These are phyloP conservation scores for Yamadazyma insecticola DNA, from an alignment of 805 yeast species.

Conservation along the genomic window DNA sequence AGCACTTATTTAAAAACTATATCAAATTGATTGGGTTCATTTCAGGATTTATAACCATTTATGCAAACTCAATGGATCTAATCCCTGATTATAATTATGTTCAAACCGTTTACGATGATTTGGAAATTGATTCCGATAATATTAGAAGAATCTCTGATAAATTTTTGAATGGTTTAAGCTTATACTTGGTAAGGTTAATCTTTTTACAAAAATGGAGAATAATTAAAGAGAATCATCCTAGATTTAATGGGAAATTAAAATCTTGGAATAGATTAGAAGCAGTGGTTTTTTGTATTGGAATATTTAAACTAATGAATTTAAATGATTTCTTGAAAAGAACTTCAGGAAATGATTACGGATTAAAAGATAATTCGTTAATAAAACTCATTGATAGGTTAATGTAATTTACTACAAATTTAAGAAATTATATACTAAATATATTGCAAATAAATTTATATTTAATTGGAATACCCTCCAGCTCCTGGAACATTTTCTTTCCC, in stretches of 20 bases:
- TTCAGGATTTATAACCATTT: conserved; percentile 26
- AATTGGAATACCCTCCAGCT: conserved; percentile 52
- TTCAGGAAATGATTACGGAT: conserved; percentile 13
- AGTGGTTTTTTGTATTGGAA: conserved; percentile 28
- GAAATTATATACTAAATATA: background rate
- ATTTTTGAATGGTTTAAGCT: conserved; percentile 24
- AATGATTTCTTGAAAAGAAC: conserved; percentile 24
- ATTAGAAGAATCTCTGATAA: conserved; percentile 19
- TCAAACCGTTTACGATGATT: conserved; percentile 7
- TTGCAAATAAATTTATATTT: background rate
- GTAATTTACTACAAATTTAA: conserved; percentile 7
- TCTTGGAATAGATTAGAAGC: conserved; percentile 33
- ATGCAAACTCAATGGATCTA: conserved; percentile 17
- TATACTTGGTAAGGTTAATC: conserved; percentile 29
- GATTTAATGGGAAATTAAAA: conserved; percentile 21
- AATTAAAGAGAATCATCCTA: conserved; percentile 34
- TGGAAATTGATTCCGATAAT: conserved; percentile 7
- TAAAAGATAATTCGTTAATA: conserved; percentile 14
- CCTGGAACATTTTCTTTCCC: conserved; percentile 74
- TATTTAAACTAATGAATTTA: conserved; percentile 35
- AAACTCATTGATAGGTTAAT: conserved; percentile 17
- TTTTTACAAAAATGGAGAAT: conserved; percentile 41
- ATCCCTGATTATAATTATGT: conserved; percentile 16
- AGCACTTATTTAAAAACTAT: conserved; percentile 28
- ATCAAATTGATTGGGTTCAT: conserved; percentile 30